Evolutionary conservation across 257 asterid genomes (phyloP).

Genomic region (Capsicum pubescens): DNA sequence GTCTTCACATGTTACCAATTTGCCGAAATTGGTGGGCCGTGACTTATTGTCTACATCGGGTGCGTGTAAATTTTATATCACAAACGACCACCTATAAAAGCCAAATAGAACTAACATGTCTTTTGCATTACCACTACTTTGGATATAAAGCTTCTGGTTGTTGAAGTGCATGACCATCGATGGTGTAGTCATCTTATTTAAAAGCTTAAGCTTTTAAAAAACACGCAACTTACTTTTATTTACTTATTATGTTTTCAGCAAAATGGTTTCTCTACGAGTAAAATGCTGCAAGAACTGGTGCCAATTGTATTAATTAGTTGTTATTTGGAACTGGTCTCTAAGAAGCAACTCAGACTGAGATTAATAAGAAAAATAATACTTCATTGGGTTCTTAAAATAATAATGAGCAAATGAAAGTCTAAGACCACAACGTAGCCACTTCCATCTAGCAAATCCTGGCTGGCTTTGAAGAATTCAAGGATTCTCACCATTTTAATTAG

Average conservation of each 20-base stretch:
- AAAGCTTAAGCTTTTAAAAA: no score
- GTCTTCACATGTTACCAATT: not conserved
- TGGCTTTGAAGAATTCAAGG: not conserved
- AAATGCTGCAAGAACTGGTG: not conserved
- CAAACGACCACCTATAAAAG: not conserved
- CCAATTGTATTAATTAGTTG: no score
- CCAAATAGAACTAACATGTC: not conserved
- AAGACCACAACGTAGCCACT: not conserved
- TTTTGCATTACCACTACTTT: no score
- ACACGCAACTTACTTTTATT: no score
- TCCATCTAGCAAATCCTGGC: not conserved
- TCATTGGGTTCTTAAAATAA: no score
- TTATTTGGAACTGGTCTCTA: no score
- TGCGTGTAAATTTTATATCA: not conserved
- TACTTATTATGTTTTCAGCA: no score
- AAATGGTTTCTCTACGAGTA: no score
- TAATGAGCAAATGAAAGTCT: not conserved
- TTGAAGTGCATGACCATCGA: no score
- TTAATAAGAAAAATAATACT: not conserved
- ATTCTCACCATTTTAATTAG: not conserved
- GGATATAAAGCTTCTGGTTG: no score
- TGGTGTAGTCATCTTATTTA: no score
- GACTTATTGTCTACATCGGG: not conserved
- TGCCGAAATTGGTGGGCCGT: not conserved
- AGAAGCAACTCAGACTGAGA: no score